Percentiles rank a stretch among this genome's conserved stretches.
Evolutionary conservation across 2,329 filamentous ascomycete species (phyloP).

Genomic region (Apiospora kogelbergensis): DNA sequence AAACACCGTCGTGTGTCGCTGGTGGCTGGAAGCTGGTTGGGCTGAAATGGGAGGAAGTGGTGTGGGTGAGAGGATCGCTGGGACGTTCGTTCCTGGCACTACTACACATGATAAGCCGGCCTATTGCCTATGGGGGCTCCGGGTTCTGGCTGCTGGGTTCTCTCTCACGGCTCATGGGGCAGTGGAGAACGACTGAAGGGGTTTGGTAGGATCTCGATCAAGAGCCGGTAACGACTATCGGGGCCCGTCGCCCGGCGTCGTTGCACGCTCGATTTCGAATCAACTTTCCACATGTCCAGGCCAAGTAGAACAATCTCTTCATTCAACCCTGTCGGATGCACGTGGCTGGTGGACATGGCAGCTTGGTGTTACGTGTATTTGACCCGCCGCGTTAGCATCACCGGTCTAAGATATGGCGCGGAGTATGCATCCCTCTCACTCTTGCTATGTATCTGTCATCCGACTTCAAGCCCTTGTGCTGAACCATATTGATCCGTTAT

Average conservation of each 20-base stretch:
- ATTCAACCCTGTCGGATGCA: not conserved
- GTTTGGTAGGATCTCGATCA: not conserved
- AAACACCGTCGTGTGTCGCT: not conserved
- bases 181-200: not conserved
- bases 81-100: conserved; percentile 3
- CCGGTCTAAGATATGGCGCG: not conserved
- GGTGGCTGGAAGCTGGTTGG: not conserved
- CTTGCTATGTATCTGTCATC: too few relatives aligned
- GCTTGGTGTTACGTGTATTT: not conserved
- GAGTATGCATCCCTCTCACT: not conserved
- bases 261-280: not conserved
- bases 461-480: too few relatives aligned
- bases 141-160: too few relatives aligned
- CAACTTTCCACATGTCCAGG: not conserved
- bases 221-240: not conserved
- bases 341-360: not conserved
- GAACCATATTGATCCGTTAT: not conserved
- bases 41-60: not conserved
- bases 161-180: not conserved
- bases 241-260: not conserved
- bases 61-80: not conserved
- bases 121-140: not conserved
- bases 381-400: not conserved
- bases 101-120: not conserved
- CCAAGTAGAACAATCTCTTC: not conserved